Evolutionary conservation across 73 alveolate species (phyloP).

Genomic region (Durusdinium trenchii): DNA sequence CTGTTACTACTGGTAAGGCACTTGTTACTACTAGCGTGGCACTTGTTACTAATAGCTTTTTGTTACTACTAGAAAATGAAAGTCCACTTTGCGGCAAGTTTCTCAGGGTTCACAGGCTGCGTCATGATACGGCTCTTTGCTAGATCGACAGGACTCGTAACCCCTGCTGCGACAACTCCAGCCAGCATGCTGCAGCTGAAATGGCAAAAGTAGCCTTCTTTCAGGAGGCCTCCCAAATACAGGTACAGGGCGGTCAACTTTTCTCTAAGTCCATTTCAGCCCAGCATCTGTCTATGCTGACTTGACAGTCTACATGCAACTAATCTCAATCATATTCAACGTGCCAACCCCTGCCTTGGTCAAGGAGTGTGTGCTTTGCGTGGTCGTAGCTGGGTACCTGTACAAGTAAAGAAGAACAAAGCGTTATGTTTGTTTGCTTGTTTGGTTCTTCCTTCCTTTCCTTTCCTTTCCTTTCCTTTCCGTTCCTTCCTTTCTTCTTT

Average conservation of each 20-base stretch:
- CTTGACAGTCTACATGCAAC: neutral
- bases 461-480: neutral
- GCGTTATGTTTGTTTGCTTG: neutral
- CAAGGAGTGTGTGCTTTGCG: constrained; percentile 96
- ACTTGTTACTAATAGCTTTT: too few species aligned
- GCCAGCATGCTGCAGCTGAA: constrained; percentile 86
- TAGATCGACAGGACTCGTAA: constrained; percentile 80
- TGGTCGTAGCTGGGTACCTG: constrained; percentile 97
- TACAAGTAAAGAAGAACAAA: neutral
- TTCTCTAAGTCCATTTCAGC: too few species aligned
- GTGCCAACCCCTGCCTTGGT: constrained; percentile 24
- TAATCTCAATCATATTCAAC: neutral
- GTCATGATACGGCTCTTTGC: constrained; percentile 87
- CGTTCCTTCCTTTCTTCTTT: neutral
- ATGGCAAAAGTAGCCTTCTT: constrained; percentile 66
- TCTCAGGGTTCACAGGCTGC: constrained; percentile 55
- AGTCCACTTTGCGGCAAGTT: neutral
- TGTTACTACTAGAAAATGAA: too few species aligned
- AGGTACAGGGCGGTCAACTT: neutral
- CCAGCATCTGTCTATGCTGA: neutral
- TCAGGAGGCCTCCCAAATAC: neutral
- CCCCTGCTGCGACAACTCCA: constrained; percentile 77
- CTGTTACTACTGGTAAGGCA: too few species aligned
- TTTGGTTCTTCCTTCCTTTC: too few species aligned
- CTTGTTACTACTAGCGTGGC: too few species aligned